Percentiles rank a stretch among this genome's conserved stretches.
These are phyloP conservation scores for Lathyrus tuberosus DNA, from an alignment of 306 rosid genomes.

Conservation along the genomic window DNA sequence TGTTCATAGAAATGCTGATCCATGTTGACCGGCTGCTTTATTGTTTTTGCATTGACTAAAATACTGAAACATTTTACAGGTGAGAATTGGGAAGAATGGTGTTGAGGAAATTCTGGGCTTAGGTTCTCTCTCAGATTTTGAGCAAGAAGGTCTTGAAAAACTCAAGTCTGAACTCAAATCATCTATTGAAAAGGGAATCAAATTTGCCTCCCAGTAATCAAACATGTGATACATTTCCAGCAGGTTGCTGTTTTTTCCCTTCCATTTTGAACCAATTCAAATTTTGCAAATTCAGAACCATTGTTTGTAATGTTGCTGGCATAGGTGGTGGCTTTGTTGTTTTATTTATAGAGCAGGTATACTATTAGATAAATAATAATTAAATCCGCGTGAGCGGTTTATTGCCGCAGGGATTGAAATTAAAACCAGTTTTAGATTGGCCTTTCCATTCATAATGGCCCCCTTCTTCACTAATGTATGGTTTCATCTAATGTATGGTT, in stretches of 20 bases:
- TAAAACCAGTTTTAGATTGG: slow-evolving; percentile 35
- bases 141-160: slow-evolving; percentile 71
- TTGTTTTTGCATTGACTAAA: background rate
- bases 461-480: slow-evolving; percentile 10
- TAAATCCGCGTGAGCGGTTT: slow-evolving; percentile 37
- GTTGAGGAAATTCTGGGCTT: slow-evolving; percentile 76
- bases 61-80: slow-evolving; percentile 53
- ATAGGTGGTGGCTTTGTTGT: slow-evolving; percentile 40
- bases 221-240: slow-evolving; percentile 18
- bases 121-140: slow-evolving; percentile 83
- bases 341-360: slow-evolving; percentile 40
- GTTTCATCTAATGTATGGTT: slow-evolving; percentile 33
- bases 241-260: slow-evolving; percentile 37
- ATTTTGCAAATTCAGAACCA: slow-evolving; percentile 52
- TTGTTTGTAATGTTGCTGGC: slow-evolving; percentile 48
- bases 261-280: slow-evolving; percentile 40
- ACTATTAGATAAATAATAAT: slow-evolving; percentile 39
- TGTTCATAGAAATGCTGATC: background rate
- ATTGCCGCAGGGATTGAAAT: slow-evolving; percentile 16
- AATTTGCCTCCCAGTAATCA: slow-evolving; percentile 67
- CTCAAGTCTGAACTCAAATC: slow-evolving; percentile 75
- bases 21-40: background rate
- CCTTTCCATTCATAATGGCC: slow-evolving; percentile 38
- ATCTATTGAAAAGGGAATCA: slow-evolving; percentile 93
- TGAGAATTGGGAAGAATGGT: slow-evolving; percentile 91